Base-by-base conservation (phyloP, 441 rosid species). In the Pelargonium myrrhifolium region DNA sequence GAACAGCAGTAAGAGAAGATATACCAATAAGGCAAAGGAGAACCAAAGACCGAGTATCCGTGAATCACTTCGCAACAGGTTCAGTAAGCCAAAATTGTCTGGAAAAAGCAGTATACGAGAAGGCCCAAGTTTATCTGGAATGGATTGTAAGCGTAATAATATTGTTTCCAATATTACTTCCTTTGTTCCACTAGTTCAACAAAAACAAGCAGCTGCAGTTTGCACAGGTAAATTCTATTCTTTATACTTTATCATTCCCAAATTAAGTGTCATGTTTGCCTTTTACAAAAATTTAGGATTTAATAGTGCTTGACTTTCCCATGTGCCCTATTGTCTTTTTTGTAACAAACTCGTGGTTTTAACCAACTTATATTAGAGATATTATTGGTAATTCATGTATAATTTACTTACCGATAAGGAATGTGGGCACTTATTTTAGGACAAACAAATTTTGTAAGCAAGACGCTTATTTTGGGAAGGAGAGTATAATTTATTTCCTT, bases 171-270 rank as follows among this genome's bases (percentile, higher is more conserved):
- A 89, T 74, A 56, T 89, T 39, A 72, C 85, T 83, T 92, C 99
- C 7, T 89, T 92, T 68, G 61, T 94, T 71, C 94, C 98, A 15
- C 83, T 92, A 68, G 89, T 89, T 81, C 96, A 86, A 74, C 93
- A 85, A 77, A 89, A 88, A 75, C 87, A 79, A 80, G 87, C 81
- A 59, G 82, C 87, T 73, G 85, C 82, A 63, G 75, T 85, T 53
- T 72, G 80, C 63, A 80, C 90, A 68, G 99, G 98, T 87, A 79
- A 75, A 20, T 65, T 64, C 47, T 22, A 15, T 35, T 68, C 20
- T 42, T 63, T 66, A 56, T 28, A 18, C 39, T 35, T 35, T 3
- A 35, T 35, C 39, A 1, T 7, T 35, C 39, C 39, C 39, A 35
- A 35, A 35, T 5, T 35, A 35, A 35, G 6, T 35, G 39, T 1